Evolutionary conservation across 768 basidiomycete species (phyloP).

Genomic region (Agaricus sinodeliciosus): DNA sequence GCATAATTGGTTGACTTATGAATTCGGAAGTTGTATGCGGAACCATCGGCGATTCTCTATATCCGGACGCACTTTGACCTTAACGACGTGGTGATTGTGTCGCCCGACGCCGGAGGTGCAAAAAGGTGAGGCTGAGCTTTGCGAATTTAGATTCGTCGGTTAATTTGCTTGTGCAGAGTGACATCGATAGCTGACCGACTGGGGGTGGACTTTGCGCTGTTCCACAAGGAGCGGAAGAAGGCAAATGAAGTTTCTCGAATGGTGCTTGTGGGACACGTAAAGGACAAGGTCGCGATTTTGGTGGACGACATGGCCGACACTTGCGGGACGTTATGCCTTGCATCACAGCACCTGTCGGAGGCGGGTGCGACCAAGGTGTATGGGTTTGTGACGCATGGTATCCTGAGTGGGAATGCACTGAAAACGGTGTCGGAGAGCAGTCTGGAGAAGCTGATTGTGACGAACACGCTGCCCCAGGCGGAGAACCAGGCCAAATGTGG

Average conservation of each 20-base stretch:
- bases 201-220: constrained; percentile 95
- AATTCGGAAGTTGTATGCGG: constrained; percentile 73
- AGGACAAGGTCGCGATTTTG: constrained; percentile 87
- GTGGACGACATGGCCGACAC: constrained; percentile 99
- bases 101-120: constrained; percentile 96
- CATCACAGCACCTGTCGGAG: constrained; percentile 82
- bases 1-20: constrained; percentile 15
- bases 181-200: constrained; percentile 95
- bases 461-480: constrained; percentile 93
- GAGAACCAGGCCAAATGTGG: constrained; percentile 63
- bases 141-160: constrained; percentile 3
- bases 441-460: constrained; percentile 93
- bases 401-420: constrained; percentile 87
- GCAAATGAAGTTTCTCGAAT: constrained; percentile 92
- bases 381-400: constrained; percentile 95
- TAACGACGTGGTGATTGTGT: constrained; percentile 87
- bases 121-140: constrained; percentile 61
- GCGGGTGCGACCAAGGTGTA: constrained; percentile 83
- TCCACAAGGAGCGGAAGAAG: constrained; percentile 99
- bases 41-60: constrained; percentile 91
- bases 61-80: constrained; percentile 89
- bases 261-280: constrained; percentile 92
- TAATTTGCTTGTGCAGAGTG: constrained; percentile 49
- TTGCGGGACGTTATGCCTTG: constrained; percentile 89
- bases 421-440: constrained; percentile 62